Evolutionary conservation across 2,329 filamentous ascomycete genomes (phyloP), one percentile per base, ranked within the genome.

Genomic region (Trichoderma oligosporum): DNA sequence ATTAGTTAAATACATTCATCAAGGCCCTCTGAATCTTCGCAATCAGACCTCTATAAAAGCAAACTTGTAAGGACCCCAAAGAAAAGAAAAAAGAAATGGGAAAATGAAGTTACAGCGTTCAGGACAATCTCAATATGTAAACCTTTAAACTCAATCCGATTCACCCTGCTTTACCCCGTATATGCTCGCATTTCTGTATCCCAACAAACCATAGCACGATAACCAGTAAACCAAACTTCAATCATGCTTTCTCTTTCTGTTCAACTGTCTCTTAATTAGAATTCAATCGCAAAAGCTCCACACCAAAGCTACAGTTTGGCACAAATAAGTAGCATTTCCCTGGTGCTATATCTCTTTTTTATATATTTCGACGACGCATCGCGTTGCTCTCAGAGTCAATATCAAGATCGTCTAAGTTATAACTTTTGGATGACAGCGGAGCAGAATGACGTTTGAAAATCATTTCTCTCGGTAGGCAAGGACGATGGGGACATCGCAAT

Each of bases 131-230:
- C n/a, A n/a, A n/a, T 14, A 33, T 45, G 39, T 4, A 45, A 54
- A 27, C 2, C n/a, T 31, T 36, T 5, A 5, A 35, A 44, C 27
- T 2, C 29, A 44, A 35, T 36, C 29, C 49, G 20, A 35, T 25
- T 8, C 49, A 35, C 29, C 11, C 18, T 35, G 49, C 33, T 45
- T 35, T 44, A 18, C 29, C 29, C 38, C 49, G 8, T 53, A 31
- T 33, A 53, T 53, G 38, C 29, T 27, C 39, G 38, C 29, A 36
- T 27, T 54, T 44, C 45, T 54, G 45, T n/a, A 45, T 27, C 29
- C 29, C 22, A 36, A 2, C 49, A 36, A 27, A 35, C 25, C 12
- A 33, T 6, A 4, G 16, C 48, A 41, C 18, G 18, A 41, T 25
- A 31, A 22, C 25, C 35, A 38, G 12, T 20, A 25, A 24, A 52